A percentile compares a stretch with the other conserved stretches of the same genome.
Evolutionary conservation across 2,329 filamentous ascomycete species (phyloP).

Genomic region (Penicillium sp.): DNA sequence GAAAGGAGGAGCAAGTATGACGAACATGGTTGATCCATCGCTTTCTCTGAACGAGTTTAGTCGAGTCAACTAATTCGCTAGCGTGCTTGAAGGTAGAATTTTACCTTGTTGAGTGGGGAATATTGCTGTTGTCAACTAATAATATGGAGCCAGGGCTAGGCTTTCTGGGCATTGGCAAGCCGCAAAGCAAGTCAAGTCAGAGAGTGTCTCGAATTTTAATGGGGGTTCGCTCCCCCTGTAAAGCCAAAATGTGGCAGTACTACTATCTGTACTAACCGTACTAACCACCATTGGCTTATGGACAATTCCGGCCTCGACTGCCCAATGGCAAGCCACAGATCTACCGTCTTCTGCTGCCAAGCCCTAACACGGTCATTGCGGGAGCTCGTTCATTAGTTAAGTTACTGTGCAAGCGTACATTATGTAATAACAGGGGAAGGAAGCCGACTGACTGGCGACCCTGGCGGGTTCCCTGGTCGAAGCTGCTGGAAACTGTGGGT

Average conservation of each 20-base stretch:
- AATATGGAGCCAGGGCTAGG: not conserved
- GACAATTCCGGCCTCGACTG: not conserved
- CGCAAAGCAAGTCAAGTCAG: not conserved
- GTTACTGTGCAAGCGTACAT: not conserved
- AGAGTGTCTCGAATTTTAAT: not conserved
- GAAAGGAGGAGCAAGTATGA: conserved; percentile 4
- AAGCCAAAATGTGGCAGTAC: not conserved
- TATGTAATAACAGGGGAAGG: conserved; percentile 24
- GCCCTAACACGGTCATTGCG: conserved; percentile 7
- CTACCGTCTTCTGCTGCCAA: conserved; percentile 16
- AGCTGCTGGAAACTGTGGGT: conserved; percentile 14
- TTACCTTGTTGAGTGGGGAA: not conserved
- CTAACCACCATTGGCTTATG: not conserved
- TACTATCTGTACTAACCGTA: not conserved
- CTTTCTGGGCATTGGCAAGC: not conserved
- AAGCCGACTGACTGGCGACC: not conserved
- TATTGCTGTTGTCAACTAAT: not conserved
- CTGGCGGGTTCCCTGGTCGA: conserved; percentile 14
- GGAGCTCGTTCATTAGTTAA: conserved; percentile 9
- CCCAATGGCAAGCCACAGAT: conserved; percentile 14
- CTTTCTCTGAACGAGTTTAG: not conserved
- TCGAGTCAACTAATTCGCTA: not conserved
- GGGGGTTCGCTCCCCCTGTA: not conserved
- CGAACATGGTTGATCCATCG: conserved; percentile 7
- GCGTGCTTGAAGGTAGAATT: not conserved